Evolutionary conservation across 2,329 filamentous ascomycete species (phyloP).

Genomic region (Daldinia sp.): DNA sequence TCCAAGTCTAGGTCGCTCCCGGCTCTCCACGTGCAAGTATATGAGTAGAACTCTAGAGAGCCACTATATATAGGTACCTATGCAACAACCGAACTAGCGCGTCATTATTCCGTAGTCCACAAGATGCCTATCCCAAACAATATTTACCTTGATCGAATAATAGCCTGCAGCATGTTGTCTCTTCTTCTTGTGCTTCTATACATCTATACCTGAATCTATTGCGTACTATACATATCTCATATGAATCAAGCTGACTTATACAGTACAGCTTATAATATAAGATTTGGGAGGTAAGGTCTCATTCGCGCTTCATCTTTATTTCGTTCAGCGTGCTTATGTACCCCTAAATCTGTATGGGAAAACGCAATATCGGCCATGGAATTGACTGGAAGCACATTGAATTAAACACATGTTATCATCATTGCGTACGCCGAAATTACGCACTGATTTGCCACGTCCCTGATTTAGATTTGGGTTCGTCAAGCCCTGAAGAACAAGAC

Average conservation of each 20-base stretch:
- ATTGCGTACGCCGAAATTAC: background rate
- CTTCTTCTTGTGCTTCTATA: background rate
- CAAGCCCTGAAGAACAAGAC: too few species aligned
- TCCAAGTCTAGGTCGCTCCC: background rate
- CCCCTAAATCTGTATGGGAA: background rate
- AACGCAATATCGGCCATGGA: background rate
- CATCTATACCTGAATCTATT: background rate
- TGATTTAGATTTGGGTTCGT: background rate
- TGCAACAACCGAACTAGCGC: background rate
- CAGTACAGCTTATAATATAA: background rate
- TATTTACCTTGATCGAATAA: background rate
- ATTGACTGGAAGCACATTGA: background rate
- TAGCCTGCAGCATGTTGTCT: background rate
- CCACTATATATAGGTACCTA: background rate
- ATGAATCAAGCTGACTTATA: background rate
- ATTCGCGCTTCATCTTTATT: background rate
- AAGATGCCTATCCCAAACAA: slow-evolving; percentile 4
- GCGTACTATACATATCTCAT: background rate
- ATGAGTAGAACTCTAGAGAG: background rate
- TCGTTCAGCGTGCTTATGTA: background rate
- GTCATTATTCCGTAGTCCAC: slow-evolving; percentile 12
- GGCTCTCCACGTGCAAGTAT: background rate
- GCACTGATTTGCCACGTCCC: background rate
- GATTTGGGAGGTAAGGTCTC: background rate
- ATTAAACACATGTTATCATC: background rate